Base-by-base conservation (phyloP, 345 rosid species). In the Eucalyptus shirleyi region DNA sequence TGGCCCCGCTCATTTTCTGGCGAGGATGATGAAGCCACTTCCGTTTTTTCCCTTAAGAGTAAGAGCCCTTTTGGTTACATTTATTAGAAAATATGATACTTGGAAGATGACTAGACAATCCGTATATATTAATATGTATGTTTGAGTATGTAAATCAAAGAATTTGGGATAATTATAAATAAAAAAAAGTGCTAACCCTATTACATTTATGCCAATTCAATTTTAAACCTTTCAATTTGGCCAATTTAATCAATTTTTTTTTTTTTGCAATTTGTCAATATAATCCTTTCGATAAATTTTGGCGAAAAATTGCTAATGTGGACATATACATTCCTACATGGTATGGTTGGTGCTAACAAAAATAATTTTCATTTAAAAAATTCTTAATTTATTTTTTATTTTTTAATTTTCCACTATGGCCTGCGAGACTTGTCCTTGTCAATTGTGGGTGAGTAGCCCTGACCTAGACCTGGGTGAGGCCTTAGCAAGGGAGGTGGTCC, bases 371-470 rank as follows among this genome's bases (percentile, higher is more conserved):
- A 53, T 53, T 51, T 7, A 53, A 53, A 51, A 51, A 53, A 19
- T 3, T 18, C 0, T 53, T 53, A 0, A 3, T 7, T 53, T n/a
- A n/a, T n/a, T 18, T 18, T 18, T 51, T 17, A 17, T 18, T 53
- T 53, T 53, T 53, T 3, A 53, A 53, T 53, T 53, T 53, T 53
- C 26, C 11, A 21, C 5, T 53, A 53, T 8, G 59, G 65, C 3
- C 0, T 26, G n/a, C 2, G 2, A 59, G 65, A 28, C 65, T 0
- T 26, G 0, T 26, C n/a, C n/a, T 26, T 28, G 65, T 28, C 1
- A 4, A 0, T 2, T 26, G 0, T 4, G 30, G 65, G 15, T 1
- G 0, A 24, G 65, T 0, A 10, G 1, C 65, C n/a, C 1, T 24
- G 1, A 11, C 7, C n/a, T 28, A 26, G 15, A 26, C n/a, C 0